Percentiles rank a stretch among this genome's conserved stretches.
Evolutionary conservation across 768 basidiomycete species (phyloP).

Genomic region (Grammothele lineata): DNA sequence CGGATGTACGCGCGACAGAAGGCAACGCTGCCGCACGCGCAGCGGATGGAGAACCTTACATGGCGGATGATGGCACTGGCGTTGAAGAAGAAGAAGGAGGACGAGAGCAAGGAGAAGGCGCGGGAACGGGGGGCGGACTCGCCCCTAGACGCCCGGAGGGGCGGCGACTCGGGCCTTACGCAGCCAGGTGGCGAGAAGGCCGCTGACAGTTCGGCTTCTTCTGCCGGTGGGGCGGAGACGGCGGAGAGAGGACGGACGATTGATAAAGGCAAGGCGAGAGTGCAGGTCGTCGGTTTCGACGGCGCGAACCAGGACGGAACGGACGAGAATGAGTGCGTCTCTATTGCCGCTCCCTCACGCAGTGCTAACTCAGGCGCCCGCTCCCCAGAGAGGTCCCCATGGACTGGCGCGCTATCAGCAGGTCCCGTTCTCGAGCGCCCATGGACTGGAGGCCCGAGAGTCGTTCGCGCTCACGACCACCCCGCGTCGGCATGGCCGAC

Average conservation of each 20-base stretch:
- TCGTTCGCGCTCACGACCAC: conserved; percentile 74
- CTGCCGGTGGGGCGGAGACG: conserved; percentile 4
- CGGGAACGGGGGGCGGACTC: conserved; percentile 18
- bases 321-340: conserved; percentile 72
- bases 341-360: conserved; percentile 17
- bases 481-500: conserved; percentile 38
- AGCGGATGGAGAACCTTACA: conserved; percentile 96
- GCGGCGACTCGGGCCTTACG: background rate
- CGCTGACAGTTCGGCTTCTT: conserved; percentile 5
- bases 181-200: conserved; percentile 1
- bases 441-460: conserved; percentile 89
- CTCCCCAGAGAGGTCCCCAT: conserved; percentile 47
- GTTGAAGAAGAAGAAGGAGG: conserved; percentile 83
- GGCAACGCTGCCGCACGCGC: conserved; percentile 84
- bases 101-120: conserved; percentile 42
- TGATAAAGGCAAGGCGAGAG: conserved; percentile 76
- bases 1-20: conserved; percentile 92
- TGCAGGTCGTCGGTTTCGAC: conserved; percentile 80
- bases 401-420: conserved; percentile 92
- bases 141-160: conserved; percentile 9
- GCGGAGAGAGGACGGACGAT: conserved; percentile 59
- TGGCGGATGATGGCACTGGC: conserved; percentile 99
- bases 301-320: conserved; percentile 64
- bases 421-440: conserved; percentile 84
- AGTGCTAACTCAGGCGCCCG: conserved; percentile 18